Evolutionary conservation across 169 alveolate genomes (phyloP).

Genomic region (Eimeria falciformis): DNA sequence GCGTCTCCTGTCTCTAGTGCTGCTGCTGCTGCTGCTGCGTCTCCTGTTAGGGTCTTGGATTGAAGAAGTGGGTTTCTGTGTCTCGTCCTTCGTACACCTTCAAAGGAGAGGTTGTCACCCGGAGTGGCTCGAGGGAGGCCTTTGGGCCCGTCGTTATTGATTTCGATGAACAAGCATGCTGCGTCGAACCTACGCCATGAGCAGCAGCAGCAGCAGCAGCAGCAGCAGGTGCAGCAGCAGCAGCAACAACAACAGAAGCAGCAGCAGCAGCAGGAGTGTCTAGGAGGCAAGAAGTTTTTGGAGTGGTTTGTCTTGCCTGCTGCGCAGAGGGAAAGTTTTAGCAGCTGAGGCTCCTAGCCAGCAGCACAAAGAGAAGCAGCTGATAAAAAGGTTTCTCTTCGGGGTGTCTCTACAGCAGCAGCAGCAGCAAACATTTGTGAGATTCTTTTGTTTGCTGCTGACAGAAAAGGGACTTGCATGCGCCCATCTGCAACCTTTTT

Average conservation of each 20-base stretch:
- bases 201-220: background rate
- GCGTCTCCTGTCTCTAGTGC: background rate
- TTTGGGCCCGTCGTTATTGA: conserved; percentile 68
- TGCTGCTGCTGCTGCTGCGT: background rate
- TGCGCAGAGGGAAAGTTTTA: no score
- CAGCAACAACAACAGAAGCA: background rate
- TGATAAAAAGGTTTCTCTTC: no score
- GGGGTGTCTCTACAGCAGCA: no score
- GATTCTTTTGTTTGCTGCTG: no score
- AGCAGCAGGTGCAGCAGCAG: background rate
- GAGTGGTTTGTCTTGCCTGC: no score
- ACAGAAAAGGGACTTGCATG: no score
- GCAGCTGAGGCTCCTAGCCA: no score
- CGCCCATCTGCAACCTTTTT: no score
- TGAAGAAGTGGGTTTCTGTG: conserved; percentile 42
- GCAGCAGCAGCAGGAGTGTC: background rate
- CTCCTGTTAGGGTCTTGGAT: background rate
- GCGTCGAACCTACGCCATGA: conserved; percentile 31
- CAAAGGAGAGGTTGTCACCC: conserved; percentile 39
- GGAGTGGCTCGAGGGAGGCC: conserved; percentile 6
- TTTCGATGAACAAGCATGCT: conserved; percentile 77
- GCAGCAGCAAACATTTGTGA: no score
- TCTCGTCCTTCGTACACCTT: conserved; percentile 71
- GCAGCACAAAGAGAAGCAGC: no score
- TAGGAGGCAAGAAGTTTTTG: no score